A percentile compares a stretch with the other conserved stretches of the same genome.
These are phyloP conservation scores for Aspergillus olivimuriae DNA, from an alignment of 495 filamentous ascomycete species.

Conservation along the genomic window DNA sequence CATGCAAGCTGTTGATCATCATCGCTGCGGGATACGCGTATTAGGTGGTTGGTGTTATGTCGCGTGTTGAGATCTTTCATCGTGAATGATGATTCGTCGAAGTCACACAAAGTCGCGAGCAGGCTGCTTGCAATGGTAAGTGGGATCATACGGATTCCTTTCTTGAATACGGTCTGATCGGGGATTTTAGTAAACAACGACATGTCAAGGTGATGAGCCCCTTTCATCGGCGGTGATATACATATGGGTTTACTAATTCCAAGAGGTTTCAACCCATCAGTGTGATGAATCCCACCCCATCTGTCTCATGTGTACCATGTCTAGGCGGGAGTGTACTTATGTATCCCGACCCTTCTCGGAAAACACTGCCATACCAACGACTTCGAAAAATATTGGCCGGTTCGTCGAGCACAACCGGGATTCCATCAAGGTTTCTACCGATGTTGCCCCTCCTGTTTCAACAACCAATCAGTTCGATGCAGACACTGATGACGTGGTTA, in stretches of 20 bases:
- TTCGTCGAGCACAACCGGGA: no score
- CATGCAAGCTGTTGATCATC: no score
- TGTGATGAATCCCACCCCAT: conserved; percentile 20
- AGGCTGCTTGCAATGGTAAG: conserved; percentile 30
- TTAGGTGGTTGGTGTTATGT: no score
- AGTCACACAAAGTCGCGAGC: conserved; percentile 18
- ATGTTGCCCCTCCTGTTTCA: background rate
- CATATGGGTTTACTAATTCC: background rate
- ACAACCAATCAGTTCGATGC: background rate
- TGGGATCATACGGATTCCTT: conserved; percentile 6
- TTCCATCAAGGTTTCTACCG: no score
- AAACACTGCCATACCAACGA: background rate
- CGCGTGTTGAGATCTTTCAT: no score
- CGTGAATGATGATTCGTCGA: background rate
- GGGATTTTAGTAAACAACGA: conserved; percentile 7
- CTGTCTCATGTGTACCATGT: conserved; percentile 19
- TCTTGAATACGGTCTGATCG: background rate
- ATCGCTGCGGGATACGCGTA: no score
- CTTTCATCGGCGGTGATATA: background rate
- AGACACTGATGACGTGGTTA: conserved; percentile 9
- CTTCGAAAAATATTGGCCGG: no score
- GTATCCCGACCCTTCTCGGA: conserved; percentile 1
- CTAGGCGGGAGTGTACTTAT: conserved; percentile 18
- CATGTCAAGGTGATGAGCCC: conserved; percentile 7
- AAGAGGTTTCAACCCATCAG: conserved; percentile 1